Percentiles rank a stretch among this genome's conserved stretches.
Evolutionary conservation across 2,329 filamentous ascomycete genomes (phyloP).

Genomic region (Paraphaeosphaeria sporulosa): DNA sequence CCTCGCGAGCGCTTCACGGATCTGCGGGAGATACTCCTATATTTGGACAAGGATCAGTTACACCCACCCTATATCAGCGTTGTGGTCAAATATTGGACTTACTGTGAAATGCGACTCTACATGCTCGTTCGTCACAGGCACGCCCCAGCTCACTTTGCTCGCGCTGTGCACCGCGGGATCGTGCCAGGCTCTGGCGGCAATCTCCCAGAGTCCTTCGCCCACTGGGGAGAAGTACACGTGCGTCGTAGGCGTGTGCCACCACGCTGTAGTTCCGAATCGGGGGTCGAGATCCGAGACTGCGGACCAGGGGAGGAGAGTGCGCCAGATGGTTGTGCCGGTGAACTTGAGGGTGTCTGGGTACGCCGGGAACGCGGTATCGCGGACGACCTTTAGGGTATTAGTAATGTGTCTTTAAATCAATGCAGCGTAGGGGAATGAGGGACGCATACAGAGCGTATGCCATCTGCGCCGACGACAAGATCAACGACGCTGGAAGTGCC

Average conservation of each 20-base stretch:
- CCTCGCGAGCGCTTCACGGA: slow-evolving; percentile 49
- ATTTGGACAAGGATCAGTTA: background rate
- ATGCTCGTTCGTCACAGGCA: slow-evolving; percentile 46
- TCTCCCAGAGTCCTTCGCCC: slow-evolving; percentile 52
- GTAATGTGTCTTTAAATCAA: background rate
- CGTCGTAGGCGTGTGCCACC: slow-evolving; percentile 55
- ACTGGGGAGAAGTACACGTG: slow-evolving; percentile 49
- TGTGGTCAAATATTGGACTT: no score
- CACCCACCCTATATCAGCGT: no score
- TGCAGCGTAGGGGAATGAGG: no score
- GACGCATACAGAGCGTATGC: slow-evolving; percentile 45
- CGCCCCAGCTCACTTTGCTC: slow-evolving; percentile 48
- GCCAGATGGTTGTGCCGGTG: slow-evolving; percentile 60
- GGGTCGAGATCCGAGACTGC: slow-evolving; percentile 39
- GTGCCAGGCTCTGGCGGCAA: slow-evolving; percentile 47
- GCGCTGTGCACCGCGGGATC: slow-evolving; percentile 40
- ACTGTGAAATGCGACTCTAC: slow-evolving; percentile 51
- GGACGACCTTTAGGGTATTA: slow-evolving; percentile 38
- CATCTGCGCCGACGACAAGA: slow-evolving; percentile 57
- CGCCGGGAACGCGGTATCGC: slow-evolving; percentile 52
- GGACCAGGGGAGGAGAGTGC: slow-evolving; percentile 50
- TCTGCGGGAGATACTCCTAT: slow-evolving; percentile 52
- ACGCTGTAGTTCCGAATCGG: slow-evolving; percentile 47
- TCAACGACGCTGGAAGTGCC: slow-evolving; percentile 51
- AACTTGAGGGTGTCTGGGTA: slow-evolving; percentile 53